Conservation (phyloP, 176 grass and related monocot species). For the Tillandsia leiboldiana region DNA sequence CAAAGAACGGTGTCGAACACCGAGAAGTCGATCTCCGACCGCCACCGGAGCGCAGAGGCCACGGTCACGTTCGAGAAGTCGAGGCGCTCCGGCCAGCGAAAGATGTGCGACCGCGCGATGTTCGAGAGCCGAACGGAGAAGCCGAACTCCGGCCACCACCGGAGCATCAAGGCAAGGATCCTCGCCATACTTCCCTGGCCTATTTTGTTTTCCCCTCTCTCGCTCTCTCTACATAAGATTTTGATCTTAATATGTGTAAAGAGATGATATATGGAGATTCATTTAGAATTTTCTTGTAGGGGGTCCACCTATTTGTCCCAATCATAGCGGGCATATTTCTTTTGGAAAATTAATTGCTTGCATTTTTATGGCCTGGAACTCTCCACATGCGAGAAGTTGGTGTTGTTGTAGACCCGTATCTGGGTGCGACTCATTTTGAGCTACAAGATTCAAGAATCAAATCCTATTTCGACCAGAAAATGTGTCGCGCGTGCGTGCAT, state of each 20-base stretch:
- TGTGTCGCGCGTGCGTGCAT: too few relatives aligned
- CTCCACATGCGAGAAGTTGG: not conserved
- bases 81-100: not conserved
- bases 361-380: not conserved
- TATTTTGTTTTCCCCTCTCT: not conserved
- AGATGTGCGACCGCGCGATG: not conserved
- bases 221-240: not conserved
- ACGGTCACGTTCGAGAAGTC: not conserved
- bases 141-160: conserved; percentile 3
- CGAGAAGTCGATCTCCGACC: conserved; percentile 8
- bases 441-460: not conserved
- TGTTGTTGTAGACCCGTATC: not conserved
- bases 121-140: not conserved
- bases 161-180: not conserved
- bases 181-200: not conserved
- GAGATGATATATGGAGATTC: not conserved
- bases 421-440: not conserved
- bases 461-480: too few relatives aligned
- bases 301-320: not conserved
- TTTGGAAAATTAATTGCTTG: not conserved
- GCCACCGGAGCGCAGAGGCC: conserved; percentile 1
- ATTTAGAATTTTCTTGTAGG: not conserved
- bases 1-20: conserved; percentile 12
- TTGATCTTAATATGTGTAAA: not conserved
- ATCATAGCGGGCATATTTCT: not conserved